Evolutionary conservation across 148 eudicot genomes (phyloP).

Genomic region (Rhododendron griersonianum): DNA sequence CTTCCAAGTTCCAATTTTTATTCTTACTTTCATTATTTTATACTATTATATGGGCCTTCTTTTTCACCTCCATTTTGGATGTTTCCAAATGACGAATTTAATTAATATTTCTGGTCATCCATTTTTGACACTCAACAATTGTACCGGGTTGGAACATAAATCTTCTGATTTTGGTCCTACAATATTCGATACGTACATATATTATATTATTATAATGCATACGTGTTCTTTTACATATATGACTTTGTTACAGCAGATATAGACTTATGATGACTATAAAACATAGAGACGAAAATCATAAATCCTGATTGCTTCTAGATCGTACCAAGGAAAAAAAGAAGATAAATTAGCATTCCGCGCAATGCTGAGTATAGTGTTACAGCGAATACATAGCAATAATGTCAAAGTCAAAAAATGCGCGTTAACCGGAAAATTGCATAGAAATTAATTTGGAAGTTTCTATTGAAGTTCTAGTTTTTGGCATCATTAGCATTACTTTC

Average conservation of each 20-base stretch:
- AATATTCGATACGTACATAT: background rate
- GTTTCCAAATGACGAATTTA: background rate
- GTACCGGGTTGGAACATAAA: background rate
- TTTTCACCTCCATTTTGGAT: background rate
- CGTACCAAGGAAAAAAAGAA: background rate
- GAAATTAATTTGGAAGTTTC: background rate
- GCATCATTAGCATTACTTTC: too few relatives aligned
- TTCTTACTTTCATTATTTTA: background rate
- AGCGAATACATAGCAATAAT: too few relatives aligned
- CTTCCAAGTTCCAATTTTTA: background rate
- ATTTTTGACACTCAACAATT: background rate
- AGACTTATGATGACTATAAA: background rate
- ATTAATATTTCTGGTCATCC: background rate
- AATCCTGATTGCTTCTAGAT: background rate
- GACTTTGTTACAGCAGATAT: conserved; percentile 1
- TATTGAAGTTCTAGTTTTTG: background rate
- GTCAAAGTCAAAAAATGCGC: too few relatives aligned
- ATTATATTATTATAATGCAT: background rate
- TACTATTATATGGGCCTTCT: background rate
- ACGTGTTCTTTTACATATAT: background rate
- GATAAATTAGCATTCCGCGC: background rate
- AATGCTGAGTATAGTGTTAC: background rate
- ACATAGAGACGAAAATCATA: background rate
- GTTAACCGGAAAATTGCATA: background rate
- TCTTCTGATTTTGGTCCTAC: background rate